Evolutionary conservation across 1,139 yeast genomes (phyloP), one percentile per base, ranked within the genome.

Genomic region (Diutina mesorugosa): DNA sequence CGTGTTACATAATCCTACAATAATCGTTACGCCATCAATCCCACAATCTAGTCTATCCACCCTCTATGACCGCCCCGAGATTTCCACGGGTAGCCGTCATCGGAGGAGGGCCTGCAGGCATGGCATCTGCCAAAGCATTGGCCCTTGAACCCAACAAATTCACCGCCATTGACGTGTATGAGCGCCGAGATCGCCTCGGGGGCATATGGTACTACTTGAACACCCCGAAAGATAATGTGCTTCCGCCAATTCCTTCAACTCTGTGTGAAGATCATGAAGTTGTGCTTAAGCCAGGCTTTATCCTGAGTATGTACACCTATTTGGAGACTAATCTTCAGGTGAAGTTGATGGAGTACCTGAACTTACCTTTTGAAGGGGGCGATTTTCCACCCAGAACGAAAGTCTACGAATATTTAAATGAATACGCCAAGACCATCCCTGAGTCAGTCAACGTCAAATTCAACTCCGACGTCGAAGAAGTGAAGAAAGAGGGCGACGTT

Each of bases 81-180:
- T 35, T n/a, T 16, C 45, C 54, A 51, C 16, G 28, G 10, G 56
- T 62, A 5, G 81, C 80, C 3, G 67, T 79, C 9, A 70, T 79
- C 32, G 84, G 84, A 8, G 83, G 79, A 4, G 84, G 83, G 0
- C 80, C 81, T 0, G 67, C 74, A 3, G 84, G 83, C 0, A 62
- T 78, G 28, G 80, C 80, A 0, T 71, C 70, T n/a, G 80, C 80
- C 2, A 76, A 77, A 56, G 76, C 81, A 0, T 63, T 78, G 47
- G 71, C 75, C 1, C 60, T 67, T 28, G 83, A 79, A 60, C 76
- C 78, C 1, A 60, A 60, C 9, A 56, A 61, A 2, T 67, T 73
- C 60, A 55, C 12, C 12, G 10, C 62, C 3, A 68, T 78, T 35
- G 80, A 77, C 57, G 63, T 79, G 14, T 78, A 64, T 60, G 84